Evolutionary conservation across 306 rosid species (phyloP).

Genomic region (Vigna reflexopilosa): DNA sequence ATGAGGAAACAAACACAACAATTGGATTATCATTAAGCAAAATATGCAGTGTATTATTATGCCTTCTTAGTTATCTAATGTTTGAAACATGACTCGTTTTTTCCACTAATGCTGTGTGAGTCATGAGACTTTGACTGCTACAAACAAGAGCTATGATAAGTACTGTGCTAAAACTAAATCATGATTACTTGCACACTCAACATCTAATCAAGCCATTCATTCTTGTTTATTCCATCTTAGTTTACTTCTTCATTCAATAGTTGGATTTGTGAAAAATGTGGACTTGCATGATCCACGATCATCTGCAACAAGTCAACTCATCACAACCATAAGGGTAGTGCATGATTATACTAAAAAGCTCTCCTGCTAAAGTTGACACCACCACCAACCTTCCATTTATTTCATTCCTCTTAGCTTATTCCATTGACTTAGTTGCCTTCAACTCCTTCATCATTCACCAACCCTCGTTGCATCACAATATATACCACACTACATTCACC

Average conservation of each 20-base stretch:
- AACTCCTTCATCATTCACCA: neutral
- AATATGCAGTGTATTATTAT: neutral
- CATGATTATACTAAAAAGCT: neutral
- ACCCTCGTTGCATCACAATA: neutral
- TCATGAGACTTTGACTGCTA: neutral
- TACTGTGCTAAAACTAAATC: neutral
- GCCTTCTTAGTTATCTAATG: neutral
- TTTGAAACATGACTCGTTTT: neutral
- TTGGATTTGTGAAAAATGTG: slow-evolving; percentile 17
- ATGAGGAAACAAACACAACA: neutral
- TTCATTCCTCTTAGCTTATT: slow-evolving; percentile 3
- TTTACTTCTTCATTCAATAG: neutral
- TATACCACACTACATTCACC: neutral
- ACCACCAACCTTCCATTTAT: slow-evolving; percentile 2
- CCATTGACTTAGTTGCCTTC: slow-evolving; percentile 25
- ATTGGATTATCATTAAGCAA: neutral
- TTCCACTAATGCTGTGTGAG: slow-evolving; percentile 5
- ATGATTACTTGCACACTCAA: neutral
- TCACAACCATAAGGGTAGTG: neutral
- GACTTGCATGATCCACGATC: slow-evolving; percentile 30
- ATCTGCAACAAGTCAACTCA: slow-evolving; percentile 17
- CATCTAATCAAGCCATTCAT: neutral
- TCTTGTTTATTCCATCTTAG: neutral
- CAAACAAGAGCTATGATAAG: neutral
- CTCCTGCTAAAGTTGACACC: slow-evolving; percentile 1